Base-by-base conservation (phyloP, 2,329 filamentous ascomycete genomes). In the Cladosporium sp. region DNA sequence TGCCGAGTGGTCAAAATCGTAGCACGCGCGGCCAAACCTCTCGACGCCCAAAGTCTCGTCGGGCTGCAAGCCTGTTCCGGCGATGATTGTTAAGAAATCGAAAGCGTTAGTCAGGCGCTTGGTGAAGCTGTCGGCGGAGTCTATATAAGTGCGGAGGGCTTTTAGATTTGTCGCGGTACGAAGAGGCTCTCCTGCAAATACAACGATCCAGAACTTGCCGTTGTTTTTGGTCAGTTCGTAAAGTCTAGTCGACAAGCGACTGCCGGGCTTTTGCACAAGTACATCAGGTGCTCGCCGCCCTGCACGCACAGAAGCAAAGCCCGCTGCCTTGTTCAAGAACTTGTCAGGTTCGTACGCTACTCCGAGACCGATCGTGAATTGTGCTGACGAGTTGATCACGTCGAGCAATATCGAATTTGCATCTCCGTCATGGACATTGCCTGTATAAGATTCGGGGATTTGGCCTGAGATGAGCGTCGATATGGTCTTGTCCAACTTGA, bases 1-100 rank as follows among this genome's bases (percentile, higher is more conserved):
- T n/a, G 76, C 77, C 44, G 52, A 70, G 34, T 73, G 63, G 30
- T 75, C 70, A 4, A 64, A 63, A 64, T 79, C 78, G 66, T 77
- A 80, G 24, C 76, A 79, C 2, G 76, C 74, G n/a, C 72, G 72
- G 1, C 78, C 78, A 65, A 78, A 74, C 2, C 67, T 71, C 41
- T 68, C 51, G 11, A 76, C 67, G 36, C 76, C 79, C n/a, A 80
- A 74, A 36, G 74, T 68, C 18, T 74, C 72, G 65, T 79, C 78
- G 24, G 75, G 68, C 36, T 74, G 76, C 49, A 75, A 76, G 41
- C 71, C 77, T 18, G 76, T 75, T 18, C 71, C 72, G 7, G 70
- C 67, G 14, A 74, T 66, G n/a, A 76, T 68, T 24, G 73, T 75
- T 4, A 73, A 26, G 63, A 71, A 74, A n/a, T 71, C 68, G 7